These are phyloP conservation scores for Pythium aquatile DNA, from an alignment of 352 stramenopile genomes.

Conservation along the genomic window DNA sequence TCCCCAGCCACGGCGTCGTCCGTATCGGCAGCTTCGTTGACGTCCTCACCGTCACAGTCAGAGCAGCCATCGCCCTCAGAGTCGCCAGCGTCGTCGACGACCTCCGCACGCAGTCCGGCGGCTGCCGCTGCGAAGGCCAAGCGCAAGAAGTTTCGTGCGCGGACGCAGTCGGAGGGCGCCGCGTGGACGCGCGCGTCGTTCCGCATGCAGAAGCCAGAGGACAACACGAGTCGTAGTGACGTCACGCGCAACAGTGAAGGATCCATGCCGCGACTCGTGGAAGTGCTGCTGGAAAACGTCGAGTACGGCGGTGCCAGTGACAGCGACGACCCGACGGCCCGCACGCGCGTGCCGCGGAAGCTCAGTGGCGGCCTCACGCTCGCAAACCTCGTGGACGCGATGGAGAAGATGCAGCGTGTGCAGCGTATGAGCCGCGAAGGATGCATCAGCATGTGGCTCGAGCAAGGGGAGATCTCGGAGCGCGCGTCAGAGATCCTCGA, in stretches of 20 bases:
- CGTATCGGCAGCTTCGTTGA: conserved; percentile 4
- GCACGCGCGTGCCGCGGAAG: conserved; percentile 7
- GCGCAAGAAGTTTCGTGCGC: conserved; percentile 58
- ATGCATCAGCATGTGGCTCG: conserved; percentile 79
- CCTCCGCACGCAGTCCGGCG: conserved; percentile 15
- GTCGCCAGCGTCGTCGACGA: conserved; percentile 13
- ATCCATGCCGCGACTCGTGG: conserved; percentile 39
- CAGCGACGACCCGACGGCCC: conserved; percentile 28
- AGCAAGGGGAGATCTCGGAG: conserved; percentile 80
- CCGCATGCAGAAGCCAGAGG: conserved; percentile 39
- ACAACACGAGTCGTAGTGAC: background rate
- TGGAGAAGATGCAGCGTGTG: conserved; percentile 21
- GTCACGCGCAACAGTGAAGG: conserved; percentile 51
- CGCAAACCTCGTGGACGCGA: conserved; percentile 6
- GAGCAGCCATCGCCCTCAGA: conserved; percentile 11
- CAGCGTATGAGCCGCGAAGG: conserved; percentile 55
- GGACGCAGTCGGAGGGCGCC: conserved; percentile 77
- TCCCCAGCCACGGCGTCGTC: conserved; percentile 23
- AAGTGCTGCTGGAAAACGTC: conserved; percentile 46
- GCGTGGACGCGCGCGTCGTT: conserved; percentile 72
- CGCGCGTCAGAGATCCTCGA: conserved; percentile 81
- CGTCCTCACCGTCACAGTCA: conserved; percentile 19
- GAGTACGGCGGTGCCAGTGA: conserved; percentile 35
- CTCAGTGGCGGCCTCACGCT: conserved; percentile 9
- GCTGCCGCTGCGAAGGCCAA: conserved; percentile 19